Conservation (phyloP, 768 basidiomycete species). For the Kondoa subrosea region DNA sequence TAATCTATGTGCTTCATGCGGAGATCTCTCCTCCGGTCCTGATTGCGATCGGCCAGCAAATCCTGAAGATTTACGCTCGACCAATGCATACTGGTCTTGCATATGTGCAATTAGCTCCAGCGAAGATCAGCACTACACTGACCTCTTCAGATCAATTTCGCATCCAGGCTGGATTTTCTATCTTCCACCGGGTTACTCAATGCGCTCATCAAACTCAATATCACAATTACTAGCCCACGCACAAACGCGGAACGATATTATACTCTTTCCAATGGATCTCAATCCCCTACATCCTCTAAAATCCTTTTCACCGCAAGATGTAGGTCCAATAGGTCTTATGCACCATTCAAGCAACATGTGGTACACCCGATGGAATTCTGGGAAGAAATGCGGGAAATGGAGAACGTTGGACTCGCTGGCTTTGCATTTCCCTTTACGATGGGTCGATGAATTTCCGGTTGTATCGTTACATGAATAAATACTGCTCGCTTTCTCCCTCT, state of each 20-base stretch:
- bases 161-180: slow-evolving; percentile 1
- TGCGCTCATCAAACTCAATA: neutral
- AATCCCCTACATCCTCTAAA: neutral
- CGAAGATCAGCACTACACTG: neutral
- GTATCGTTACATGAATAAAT: neutral
- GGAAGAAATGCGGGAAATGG: neutral
- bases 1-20: neutral
- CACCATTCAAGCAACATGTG: slow-evolving; percentile 1
- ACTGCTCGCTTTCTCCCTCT: too few relatives aligned
- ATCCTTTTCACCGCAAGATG: neutral
- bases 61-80: neutral
- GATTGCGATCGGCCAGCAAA: neutral
- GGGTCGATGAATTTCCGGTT: neutral
- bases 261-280: neutral
- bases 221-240: neutral
- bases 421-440: neutral
- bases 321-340: neutral
- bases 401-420: neutral
- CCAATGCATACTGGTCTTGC: neutral
- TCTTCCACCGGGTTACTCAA: neutral
- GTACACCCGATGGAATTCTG: neutral
- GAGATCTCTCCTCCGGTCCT: neutral
- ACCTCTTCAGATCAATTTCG: neutral
- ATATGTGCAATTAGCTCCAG: neutral
- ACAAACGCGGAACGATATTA: neutral